Percentiles rank a stretch among this genome's conserved stretches.
phyloP scores from a whole-genome alignment of 768 basidiomycete genomes.

The Termitomyces sp. region DNA sequence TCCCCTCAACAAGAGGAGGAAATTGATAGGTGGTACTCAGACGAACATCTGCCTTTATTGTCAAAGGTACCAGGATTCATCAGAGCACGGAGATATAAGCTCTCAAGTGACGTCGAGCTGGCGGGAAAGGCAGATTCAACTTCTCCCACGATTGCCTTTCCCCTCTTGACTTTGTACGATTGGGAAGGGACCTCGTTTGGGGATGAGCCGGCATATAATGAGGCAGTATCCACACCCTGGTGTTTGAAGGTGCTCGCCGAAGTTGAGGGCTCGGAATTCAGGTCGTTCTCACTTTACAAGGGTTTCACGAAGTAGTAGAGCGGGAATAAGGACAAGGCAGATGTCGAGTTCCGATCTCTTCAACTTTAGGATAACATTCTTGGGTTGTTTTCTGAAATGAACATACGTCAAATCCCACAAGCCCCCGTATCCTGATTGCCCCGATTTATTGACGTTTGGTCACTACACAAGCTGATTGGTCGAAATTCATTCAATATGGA shows the following conservation, averaged over 20 bases:
- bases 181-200: conserved; percentile 8
- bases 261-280: not conserved
- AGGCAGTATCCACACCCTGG: conserved; percentile 9
- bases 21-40: conserved; percentile 25
- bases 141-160: not conserved
- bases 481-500: no score
- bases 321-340: not conserved
- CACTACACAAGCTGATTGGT: not conserved
- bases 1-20: conserved; percentile 18
- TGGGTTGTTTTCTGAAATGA: not conserved
- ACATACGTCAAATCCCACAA: not conserved
- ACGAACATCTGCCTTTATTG: conserved; percentile 22
- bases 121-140: conserved; percentile 10
- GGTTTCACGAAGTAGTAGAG: conserved; percentile 2
- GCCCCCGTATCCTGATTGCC: not conserved
- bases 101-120: conserved; percentile 11
- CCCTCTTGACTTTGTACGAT: conserved; percentile 12
- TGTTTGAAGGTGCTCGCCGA: not conserved
- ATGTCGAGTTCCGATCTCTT: not conserved
- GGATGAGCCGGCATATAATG: conserved; percentile 4
- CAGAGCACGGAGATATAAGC: conserved; percentile 21
- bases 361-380: not conserved
- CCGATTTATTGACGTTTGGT: not conserved
- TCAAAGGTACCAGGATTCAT: conserved; percentile 26
- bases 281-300: conserved; percentile 11